Conservation (phyloP, 345 rosid species). For the Pugionium dolabratum region DNA sequence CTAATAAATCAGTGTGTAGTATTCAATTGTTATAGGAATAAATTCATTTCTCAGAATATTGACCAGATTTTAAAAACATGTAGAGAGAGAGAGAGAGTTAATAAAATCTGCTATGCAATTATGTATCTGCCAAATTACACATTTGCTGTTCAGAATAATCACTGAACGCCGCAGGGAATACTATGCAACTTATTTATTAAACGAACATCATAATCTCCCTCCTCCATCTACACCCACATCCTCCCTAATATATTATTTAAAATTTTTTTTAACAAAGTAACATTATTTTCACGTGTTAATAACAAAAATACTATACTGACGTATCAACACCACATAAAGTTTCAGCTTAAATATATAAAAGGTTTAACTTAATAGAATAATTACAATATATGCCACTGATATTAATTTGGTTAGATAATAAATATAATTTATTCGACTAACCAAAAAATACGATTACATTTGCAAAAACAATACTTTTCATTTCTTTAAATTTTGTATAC, state of each 20-base stretch:
- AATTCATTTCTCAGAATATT: constrained; percentile 9
- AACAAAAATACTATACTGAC: too few species aligned
- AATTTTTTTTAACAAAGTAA: too few species aligned
- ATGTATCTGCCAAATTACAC: constrained; percentile 22
- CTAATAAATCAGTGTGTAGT: not conserved
- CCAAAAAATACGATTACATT: too few species aligned
- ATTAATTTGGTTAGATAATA: too few species aligned
- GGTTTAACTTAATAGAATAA: too few species aligned
- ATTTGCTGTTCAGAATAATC: constrained; percentile 18
- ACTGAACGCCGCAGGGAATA: constrained; percentile 35
- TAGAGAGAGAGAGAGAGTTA: not conserved
- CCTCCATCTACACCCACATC: not conserved
- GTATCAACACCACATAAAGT: too few species aligned
- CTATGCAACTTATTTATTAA: constrained; percentile 33
- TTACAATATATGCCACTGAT: too few species aligned
- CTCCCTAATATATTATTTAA: too few species aligned
- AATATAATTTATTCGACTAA: too few species aligned
- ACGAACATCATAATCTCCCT: constrained; percentile 12
- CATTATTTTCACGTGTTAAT: not conserved
- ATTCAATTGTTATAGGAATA: not conserved
- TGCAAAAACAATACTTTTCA: too few species aligned
- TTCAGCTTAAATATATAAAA: too few species aligned
- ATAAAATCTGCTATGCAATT: constrained; percentile 23
- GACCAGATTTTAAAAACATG: not conserved
- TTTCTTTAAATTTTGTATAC: too few species aligned